These are phyloP conservation scores for Apiotrichum montevideense DNA, from an alignment of 1,284 basidiomycete genomes.

Conservation along the genomic window DNA sequence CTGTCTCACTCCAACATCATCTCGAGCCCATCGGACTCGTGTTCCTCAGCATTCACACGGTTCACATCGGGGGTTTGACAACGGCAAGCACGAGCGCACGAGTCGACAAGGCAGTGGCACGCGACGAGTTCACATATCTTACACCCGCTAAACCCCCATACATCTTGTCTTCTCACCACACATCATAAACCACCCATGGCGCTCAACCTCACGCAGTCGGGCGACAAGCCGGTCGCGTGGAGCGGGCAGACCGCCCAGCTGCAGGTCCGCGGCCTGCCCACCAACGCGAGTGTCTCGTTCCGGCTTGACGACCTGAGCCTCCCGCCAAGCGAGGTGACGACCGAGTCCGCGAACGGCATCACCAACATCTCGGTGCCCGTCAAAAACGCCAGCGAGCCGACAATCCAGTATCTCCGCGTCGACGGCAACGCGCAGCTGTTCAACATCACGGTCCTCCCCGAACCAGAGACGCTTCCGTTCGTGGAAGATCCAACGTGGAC, in stretches of 20 bases:
- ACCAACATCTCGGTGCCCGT: background rate
- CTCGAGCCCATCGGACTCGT: too few relatives aligned
- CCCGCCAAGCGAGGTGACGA: background rate
- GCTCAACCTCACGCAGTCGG: too few relatives aligned
- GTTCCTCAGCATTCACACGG: too few relatives aligned
- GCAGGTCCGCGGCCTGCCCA: background rate
- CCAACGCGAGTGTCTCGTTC: background rate
- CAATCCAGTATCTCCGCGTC: background rate
- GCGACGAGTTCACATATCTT: too few relatives aligned
- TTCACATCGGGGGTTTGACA: too few relatives aligned
- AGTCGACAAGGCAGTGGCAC: too few relatives aligned
- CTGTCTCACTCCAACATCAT: too few relatives aligned
- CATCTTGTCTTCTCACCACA: too few relatives aligned
- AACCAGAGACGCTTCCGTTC: background rate
- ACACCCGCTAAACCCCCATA: too few relatives aligned
- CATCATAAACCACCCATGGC: too few relatives aligned
- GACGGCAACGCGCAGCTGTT: background rate
- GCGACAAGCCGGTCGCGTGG: slow-evolving; percentile 2
- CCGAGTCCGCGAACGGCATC: background rate
- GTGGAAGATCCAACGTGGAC: slow-evolving; percentile 1
- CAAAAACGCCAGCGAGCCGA: background rate
- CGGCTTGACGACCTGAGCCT: background rate
- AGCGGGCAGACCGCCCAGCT: background rate
- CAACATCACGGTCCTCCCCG: slow-evolving; percentile 1
- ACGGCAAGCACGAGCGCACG: too few relatives aligned